Conservation (phyloP, 768 basidiomycete species). For the Lenzites betulinus region DNA sequence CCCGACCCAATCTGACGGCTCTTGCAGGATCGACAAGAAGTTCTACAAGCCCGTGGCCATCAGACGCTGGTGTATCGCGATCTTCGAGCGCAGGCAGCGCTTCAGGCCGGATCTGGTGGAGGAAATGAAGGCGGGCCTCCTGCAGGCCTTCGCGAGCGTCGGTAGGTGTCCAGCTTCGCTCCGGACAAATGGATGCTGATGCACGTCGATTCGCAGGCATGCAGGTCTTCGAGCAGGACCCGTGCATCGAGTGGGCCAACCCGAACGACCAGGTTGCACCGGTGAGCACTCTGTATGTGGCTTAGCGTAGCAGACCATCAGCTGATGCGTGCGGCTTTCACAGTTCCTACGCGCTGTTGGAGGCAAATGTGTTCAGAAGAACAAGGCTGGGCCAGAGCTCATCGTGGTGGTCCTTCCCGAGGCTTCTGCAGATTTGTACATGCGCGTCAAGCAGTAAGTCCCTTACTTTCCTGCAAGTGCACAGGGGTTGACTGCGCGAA, state of each 20-base stretch:
- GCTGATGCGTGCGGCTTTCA: neutral
- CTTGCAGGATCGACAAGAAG: conserved; percentile 64
- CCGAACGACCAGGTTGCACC: conserved; percentile 56
- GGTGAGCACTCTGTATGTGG: conserved; percentile 28
- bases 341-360: conserved; percentile 58
- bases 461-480: neutral
- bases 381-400: conserved; percentile 47
- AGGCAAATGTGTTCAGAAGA: conserved; percentile 42
- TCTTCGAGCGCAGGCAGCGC: conserved; percentile 64
- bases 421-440: conserved; percentile 74
- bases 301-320: neutral
- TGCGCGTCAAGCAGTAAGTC: conserved; percentile 75
- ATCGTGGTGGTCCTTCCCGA: conserved; percentile 74
- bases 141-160: conserved; percentile 51
- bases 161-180: conserved; percentile 44
- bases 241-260: conserved; percentile 55
- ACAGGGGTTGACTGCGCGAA: conserved; percentile 28
- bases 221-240: conserved; percentile 44
- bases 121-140: conserved; percentile 58
- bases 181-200: neutral
- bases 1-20: neutral
- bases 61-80: conserved; percentile 59
- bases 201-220: conserved; percentile 52
- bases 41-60: conserved; percentile 62
- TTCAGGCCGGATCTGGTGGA: conserved; percentile 51